Percentiles rank a stretch among this genome's conserved stretches.
Conservation (phyloP, 1,284 basidiomycete species). For the Jaminaea rosea region DNA sequence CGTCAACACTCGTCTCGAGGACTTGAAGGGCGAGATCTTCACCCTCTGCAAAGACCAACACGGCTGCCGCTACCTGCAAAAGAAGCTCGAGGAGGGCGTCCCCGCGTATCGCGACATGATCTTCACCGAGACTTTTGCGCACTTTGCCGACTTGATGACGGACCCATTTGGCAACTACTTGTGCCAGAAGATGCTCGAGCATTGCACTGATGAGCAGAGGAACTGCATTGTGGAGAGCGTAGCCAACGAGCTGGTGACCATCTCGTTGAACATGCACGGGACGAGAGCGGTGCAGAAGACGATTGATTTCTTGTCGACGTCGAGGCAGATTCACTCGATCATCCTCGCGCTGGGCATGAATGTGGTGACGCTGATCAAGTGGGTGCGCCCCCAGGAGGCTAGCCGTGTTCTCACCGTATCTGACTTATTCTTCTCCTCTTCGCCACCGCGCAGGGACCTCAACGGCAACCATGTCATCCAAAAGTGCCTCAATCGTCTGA, state of each 20-base stretch:
- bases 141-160: constrained; percentile 98
- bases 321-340: constrained; percentile 82
- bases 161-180: constrained; percentile 99
- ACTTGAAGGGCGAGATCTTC: constrained; percentile 83
- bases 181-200: constrained; percentile 96
- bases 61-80: constrained; percentile 94
- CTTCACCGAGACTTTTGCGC: constrained; percentile 93
- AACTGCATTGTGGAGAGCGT: constrained; percentile 96
- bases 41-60: constrained; percentile 96
- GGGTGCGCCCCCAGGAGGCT: no score
- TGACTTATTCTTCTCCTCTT: no score
- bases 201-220: constrained; percentile 93
- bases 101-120: constrained; percentile 75
- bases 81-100: constrained; percentile 97
- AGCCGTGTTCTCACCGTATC: no score
- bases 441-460: no score
- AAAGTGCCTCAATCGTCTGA: constrained; percentile 95
- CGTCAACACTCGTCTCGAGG: constrained; percentile 76
- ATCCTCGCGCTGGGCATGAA: constrained; percentile 93
- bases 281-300: constrained; percentile 99
- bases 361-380: constrained; percentile 98
- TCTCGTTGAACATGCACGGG: constrained; percentile 99
- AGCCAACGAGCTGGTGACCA: constrained; percentile 90
- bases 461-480: constrained; percentile 99
- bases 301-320: constrained; percentile 78